Conservation (phyloP, 2,329 filamentous ascomycete genomes). For the Westerdykella aurantiaca region DNA sequence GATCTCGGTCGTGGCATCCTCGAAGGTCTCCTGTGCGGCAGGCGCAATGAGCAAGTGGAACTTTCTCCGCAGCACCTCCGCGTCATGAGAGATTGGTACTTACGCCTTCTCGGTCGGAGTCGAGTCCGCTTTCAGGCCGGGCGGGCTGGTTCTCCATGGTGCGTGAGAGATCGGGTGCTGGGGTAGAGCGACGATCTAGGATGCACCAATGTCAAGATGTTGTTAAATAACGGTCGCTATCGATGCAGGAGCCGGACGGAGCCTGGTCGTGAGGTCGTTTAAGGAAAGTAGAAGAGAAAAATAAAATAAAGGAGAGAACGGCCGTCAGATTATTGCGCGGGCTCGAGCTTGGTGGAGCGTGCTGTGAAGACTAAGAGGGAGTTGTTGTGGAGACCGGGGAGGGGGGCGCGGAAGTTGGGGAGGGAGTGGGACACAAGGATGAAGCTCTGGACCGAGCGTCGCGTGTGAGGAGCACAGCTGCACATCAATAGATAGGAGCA, state of each 20-base stretch:
- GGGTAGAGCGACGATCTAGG: conserved; percentile 1
- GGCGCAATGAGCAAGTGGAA: conserved; percentile 5
- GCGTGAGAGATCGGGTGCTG: background rate
- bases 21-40: conserved; percentile 62
- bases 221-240: conserved; percentile 13
- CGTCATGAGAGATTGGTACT: conserved; percentile 6
- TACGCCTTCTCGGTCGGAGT: conserved; percentile 29
- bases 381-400: background rate
- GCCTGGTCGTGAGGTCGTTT: background rate
- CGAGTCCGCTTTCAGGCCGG: conserved; percentile 27
- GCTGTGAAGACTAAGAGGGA: background rate
- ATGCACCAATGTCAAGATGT: conserved; percentile 7
- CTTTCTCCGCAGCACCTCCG: background rate
- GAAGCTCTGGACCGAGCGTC: no score
- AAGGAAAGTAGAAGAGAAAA: background rate
- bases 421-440: no score
- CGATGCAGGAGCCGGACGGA: conserved; percentile 5
- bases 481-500: no score
- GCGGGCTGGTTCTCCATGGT: conserved; percentile 18
- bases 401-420: background rate
- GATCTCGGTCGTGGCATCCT: conserved; percentile 69
- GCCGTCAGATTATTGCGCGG: background rate
- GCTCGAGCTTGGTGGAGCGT: background rate
- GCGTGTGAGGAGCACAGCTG: no score
- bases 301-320: background rate